Evolutionary conservation across 2,329 filamentous ascomycete species (phyloP), one percentile per base, ranked within the genome.

Genomic region (Hymenoscyphus infarciens): DNA sequence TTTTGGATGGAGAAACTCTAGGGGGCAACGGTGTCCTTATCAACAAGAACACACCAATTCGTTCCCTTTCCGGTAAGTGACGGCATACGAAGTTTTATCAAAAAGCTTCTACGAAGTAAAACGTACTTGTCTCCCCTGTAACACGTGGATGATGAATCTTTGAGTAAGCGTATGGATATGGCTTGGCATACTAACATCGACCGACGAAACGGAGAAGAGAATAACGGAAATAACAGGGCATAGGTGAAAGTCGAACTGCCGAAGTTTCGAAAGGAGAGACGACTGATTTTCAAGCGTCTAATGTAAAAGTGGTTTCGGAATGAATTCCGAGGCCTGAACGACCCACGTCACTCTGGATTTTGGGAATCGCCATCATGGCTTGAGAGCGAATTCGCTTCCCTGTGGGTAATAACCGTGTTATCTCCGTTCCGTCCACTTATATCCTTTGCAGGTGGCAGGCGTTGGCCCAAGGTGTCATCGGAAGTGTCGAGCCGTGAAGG

Each of bases 331-430:
- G 35, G 35, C 35, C 13, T 38, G 35, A 38, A 52, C 45, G 11
- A 52, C 45, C 45, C 45, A 52, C 45, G 45, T 52, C 19, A 52
- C 45, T 52, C 45, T 52, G 45, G 45, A 52, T 25, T 52, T 22
- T 52, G 45, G 45, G 19, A 52, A 52, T 52, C 19, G 19, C 45
- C 45, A 52, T 52, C 19, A 10, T 52, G 45, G 45, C 45, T 45
- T 19, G 45, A 22, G 45, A 52, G 45, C 19, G 22, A 10, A 22
- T 25, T 52, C 45, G 45, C 45, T 52, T 52, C 29, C 56, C 56
- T 39, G 56, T 57, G 56, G 56, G 56, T 57, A 39, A 42, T 57
- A 39, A 25, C 56, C 56, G 56, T 57, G 56, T 57, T 57, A 57
- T 57, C 56, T 57, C 56, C 56, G 56, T 35, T n/a, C 25, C 22